phyloP scores from a whole-genome alignment of 2,329 filamentous ascomycete genomes.

The Fragosphaeria purpurea region DNA sequence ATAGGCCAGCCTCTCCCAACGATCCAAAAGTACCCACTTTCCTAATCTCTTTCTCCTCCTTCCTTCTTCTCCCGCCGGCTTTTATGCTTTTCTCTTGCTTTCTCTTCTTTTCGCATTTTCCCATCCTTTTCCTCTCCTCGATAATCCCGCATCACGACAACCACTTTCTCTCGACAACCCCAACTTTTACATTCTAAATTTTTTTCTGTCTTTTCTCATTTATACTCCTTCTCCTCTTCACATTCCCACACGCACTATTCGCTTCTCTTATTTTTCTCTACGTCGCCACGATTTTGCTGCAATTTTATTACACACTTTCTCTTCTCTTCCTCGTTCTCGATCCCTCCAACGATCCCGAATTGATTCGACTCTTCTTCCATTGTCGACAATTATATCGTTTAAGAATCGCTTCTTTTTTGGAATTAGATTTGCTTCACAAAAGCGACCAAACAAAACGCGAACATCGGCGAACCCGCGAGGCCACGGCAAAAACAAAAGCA shows the following conservation, averaged over 20 bases:
- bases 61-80: not conserved
- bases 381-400: not conserved
- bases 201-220: not conserved
- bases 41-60: conserved; percentile 5
- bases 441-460: not conserved
- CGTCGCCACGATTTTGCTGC: no score
- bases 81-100: not conserved
- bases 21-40: conserved; percentile 6
- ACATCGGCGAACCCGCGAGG: not conserved
- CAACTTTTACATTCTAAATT: not conserved
- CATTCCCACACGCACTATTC: not conserved
- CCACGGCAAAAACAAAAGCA: not conserved
- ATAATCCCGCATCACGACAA: not conserved
- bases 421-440: conserved; percentile 2
- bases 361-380: not conserved
- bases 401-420: not conserved
- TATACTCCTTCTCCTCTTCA: not conserved
- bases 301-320: no score
- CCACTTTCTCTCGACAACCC: not conserved
- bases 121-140: not conserved
- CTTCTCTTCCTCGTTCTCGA: no score
- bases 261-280: not conserved
- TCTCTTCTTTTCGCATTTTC: not conserved
- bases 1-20: not conserved
- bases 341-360: no score